Evolutionary conservation across 106 monocot genomes (phyloP), one percentile per base, ranked within the genome.

Genomic region (Iris macrosiphon): DNA sequence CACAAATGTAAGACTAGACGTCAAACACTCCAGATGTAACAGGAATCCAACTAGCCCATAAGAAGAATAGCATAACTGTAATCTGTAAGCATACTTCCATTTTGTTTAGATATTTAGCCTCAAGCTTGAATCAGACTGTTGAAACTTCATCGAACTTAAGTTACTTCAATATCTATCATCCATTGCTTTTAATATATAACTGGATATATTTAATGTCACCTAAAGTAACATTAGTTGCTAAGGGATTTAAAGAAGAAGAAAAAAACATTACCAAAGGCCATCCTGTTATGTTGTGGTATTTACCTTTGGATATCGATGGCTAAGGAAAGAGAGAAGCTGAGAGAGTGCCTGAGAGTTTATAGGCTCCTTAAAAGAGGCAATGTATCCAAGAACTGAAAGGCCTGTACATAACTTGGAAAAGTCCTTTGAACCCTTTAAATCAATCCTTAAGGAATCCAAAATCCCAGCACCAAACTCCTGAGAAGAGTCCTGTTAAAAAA

Each of bases 281-380:
- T 20, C 24, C 4, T 8, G 19, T 48, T 20, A 3, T 51, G 29
- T 2, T 16, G 11, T 44, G 5, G 21, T 56, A 35, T 35, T 67
- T 71, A 90, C 96, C 89, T 91, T 98, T 9, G 96, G 96, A 60
- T 90, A 98, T 8, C 83, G 74, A 68, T 98, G 90, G 28, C 70
- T 73, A 52, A 98, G 82, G 61, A 79, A 85, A 62, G 32, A 67
- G 19, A 87, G 50, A 45, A 98, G 83, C 32, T 78, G 68, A 65
- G 86, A 64, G 16, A 98, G 73, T 30, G 86, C 83, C 35, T 49
- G 53, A 18, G 38, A 64, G 28, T 60, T 80, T 32, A 72, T 67
- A 48, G 69, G 70, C 26, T 78, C 70, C 23, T 31, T 15, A 42
- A 67, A 19, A 21, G 90, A 87, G 65, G 96, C 68, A 72, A 87